phyloP scores from a whole-genome alignment of 2,329 filamentous ascomycete species.

The Stagonosporopsis cucurbitacearum region DNA sequence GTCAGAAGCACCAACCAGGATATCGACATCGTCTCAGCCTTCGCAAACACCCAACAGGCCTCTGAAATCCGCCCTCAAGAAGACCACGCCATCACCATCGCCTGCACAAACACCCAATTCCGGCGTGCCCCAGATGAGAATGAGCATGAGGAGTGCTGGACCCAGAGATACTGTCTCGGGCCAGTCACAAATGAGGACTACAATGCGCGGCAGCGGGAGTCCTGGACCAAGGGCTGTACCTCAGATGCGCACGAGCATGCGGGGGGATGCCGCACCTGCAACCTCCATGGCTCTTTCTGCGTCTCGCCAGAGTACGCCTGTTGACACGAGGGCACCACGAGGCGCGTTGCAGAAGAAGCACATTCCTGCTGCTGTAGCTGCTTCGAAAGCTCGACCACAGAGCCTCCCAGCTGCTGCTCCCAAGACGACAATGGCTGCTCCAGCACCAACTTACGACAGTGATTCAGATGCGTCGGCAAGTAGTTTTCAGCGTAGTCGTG shows the following conservation, averaged over 20 bases:
- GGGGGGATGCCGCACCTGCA: constrained; percentile 38
- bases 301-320: constrained; percentile 43
- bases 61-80: constrained; percentile 52
- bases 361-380: constrained; percentile 37
- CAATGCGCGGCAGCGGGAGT: constrained; percentile 38
- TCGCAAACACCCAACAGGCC: constrained; percentile 39
- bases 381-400: constrained; percentile 35
- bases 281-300: constrained; percentile 37
- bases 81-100: constrained; percentile 35
- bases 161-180: constrained; percentile 15
- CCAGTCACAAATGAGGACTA: constrained; percentile 42
- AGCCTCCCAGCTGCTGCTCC: constrained; percentile 28
- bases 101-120: constrained; percentile 19
- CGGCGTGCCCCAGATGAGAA: constrained; percentile 43
- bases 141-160: constrained; percentile 42
- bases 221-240: constrained; percentile 19
- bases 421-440: constrained; percentile 28
- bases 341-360: constrained; percentile 50
- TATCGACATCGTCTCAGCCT: constrained; percentile 17
- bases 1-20: constrained; percentile 8
- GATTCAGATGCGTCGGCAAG: constrained; percentile 62
- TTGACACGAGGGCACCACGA: constrained; percentile 36
- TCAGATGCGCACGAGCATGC: constrained; percentile 50
- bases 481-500: constrained; percentile 74
- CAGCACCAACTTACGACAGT: constrained; percentile 45